Base-by-base conservation (phyloP, 73 alveolate genomes). In the Paramecium biaurelia region DNA sequence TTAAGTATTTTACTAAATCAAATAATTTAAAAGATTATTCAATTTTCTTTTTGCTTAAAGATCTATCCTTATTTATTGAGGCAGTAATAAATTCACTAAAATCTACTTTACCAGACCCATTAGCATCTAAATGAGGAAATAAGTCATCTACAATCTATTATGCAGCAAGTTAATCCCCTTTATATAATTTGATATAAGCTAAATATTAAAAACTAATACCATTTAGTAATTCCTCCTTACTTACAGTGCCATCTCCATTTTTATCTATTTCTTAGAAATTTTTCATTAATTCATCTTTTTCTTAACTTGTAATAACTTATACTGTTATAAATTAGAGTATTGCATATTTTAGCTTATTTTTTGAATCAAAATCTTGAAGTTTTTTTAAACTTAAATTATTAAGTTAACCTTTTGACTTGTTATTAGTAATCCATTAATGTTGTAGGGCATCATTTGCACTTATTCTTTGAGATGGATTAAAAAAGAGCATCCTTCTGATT, bases 381-480 rank as follows among this genome's bases (percentile, higher is more conserved):
- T 45, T 79, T 45, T 63, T 79, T 18, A 79, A 45, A 79, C 41
- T 47, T 43, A 2, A 43, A 43, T 79, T 79, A 47, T 79, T 79
- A 4, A 79, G 23, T 42, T 79, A 45, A 1, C 90, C 90, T 23
- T 79, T 79, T 14, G 74, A 41, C 37, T 79, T 79, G 43, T 79
- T 79, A 34, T 79, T 47, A 23, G 74, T 79, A 4, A 79, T 79
- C 90, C 90, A 79, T 38, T 38, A 63, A 45, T 79, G 90, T 28
- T 88, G 12, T 34, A 47, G 42, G 26, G 92, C 89, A 21, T 92
- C 94, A 28, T 14, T 37, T 8, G 95, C 95, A 7, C 86, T 86
- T 12, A 86, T 57, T 30, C 95, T 84, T 85, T 53, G 38, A 34
- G 45, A 20, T 26, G 88, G 92, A 43, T 92, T 45, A n/a, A 12